A percentile compares a stretch with the other conserved stretches of the same genome.
Conservation (phyloP, 208 protist genomes). For the Borovskyia barvae region DNA sequence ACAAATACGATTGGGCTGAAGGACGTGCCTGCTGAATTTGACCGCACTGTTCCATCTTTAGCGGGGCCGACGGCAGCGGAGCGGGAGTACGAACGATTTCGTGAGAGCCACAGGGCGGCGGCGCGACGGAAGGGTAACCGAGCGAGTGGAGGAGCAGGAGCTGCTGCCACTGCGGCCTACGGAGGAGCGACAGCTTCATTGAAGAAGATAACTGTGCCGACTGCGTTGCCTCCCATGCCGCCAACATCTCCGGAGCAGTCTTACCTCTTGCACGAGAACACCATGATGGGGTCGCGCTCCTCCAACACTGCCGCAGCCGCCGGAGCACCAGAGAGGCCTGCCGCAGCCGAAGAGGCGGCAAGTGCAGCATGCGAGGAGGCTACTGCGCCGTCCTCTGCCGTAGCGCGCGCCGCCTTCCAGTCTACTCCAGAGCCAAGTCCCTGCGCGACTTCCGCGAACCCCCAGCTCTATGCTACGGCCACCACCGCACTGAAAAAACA, state of each 20-base stretch:
- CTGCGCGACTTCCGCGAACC: not conserved
- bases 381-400: not conserved
- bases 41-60: conserved; percentile 57
- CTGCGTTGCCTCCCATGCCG: no score
- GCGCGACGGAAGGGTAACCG: conserved; percentile 1
- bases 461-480: not conserved
- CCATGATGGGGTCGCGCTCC: not conserved
- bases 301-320: not conserved
- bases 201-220: no score
- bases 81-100: conserved; percentile 44
- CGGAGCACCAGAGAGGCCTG: no score
- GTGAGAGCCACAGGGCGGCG: conserved; percentile 11
- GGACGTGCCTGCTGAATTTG: conserved; percentile 54
- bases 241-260: no score
- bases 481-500: no score
- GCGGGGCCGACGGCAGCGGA: conserved; percentile 68
- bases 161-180: not conserved
- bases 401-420: not conserved
- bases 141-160: not conserved
- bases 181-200: no score
- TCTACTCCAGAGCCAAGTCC: not conserved
- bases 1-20: conserved; percentile 73
- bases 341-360: not conserved
- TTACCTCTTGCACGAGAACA: no score
- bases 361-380: not conserved